Evolutionary conservation across 1,284 basidiomycete genomes (phyloP), one percentile per base, ranked within the genome.

Genomic region (Cryptococcus depauperatus): DNA sequence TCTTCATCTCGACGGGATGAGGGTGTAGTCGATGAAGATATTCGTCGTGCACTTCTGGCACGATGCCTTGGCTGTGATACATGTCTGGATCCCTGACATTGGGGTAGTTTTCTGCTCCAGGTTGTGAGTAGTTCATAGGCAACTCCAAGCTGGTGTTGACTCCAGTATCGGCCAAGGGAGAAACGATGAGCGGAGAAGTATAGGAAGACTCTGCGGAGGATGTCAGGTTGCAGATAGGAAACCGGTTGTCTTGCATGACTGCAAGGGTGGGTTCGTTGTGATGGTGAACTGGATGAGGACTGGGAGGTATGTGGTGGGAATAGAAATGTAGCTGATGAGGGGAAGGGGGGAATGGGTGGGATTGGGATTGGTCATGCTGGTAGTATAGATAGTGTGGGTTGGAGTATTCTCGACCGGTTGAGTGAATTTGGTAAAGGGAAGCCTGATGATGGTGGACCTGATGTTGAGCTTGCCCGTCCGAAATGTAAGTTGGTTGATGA

Each of bases 391-490:
- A 14, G 16, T 19, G 32, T 21, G 9, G n/a, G n/a, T n/a, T n/a
- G n/a, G n/a, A n/a, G n/a, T n/a, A n/a, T n/a, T n/a, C n/a, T n/a
- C n/a, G n/a, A n/a, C n/a, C n/a, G n/a, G n/a, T n/a, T n/a, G n/a
- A n/a, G n/a, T n/a, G n/a, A n/a, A n/a, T n/a, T n/a, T n/a, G 25
- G 1, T 25, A 37, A 18, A 18, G 37, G 10, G 37, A 47, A 14
- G 33, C 35, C 25, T 43, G 44, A 14, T 41, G 49, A 35, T 46
- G 45, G 19, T 45, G 40, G 13, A 6, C 23, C 8, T 9, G 30
- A 35, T 22, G 10, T 10, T 41, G 7, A 32, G 18, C 4, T 19
- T n/a, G n/a, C n/a, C n/a, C n/a, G n/a, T n/a, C n/a, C n/a, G n/a
- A n/a, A n/a, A n/a, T n/a, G n/a, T n/a, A n/a, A n/a, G n/a, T n/a